Evolutionary conservation across 2,329 filamentous ascomycete species (phyloP).

Genomic region (Hymenoscyphus salicellus): DNA sequence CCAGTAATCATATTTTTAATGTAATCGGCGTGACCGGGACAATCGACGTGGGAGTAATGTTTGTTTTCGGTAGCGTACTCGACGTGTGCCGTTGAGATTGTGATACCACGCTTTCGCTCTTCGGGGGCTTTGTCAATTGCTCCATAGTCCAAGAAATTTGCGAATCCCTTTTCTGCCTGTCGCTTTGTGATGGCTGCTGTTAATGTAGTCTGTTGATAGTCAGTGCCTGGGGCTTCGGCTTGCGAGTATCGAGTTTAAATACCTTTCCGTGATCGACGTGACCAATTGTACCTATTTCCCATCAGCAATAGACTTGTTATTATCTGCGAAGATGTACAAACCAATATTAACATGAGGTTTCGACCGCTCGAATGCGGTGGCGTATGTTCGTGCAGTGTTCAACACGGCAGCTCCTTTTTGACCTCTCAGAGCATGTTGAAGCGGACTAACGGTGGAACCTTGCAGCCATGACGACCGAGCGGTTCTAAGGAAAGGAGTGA

Average conservation of each 20-base stretch:
- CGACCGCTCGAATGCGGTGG: constrained; percentile 70
- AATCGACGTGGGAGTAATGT: constrained; percentile 99
- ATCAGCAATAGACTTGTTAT: constrained; percentile 18
- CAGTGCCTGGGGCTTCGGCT: not conserved
- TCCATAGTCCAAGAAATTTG: constrained; percentile 94
- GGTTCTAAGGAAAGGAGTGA: constrained; percentile 78
- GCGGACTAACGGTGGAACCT: constrained; percentile 67
- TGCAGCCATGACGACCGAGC: constrained; percentile 71
- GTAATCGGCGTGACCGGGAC: constrained; percentile 99
- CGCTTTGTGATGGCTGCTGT: constrained; percentile 98
- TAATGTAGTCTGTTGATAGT: constrained; percentile 73
- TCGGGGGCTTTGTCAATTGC: constrained; percentile 98
- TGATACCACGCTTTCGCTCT: constrained; percentile 99
- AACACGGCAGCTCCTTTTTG: constrained; percentile 63
- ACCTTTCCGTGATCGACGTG: constrained; percentile 99
- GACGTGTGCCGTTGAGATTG: constrained; percentile 96
- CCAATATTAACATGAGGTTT: constrained; percentile 99
- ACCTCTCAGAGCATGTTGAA: constrained; percentile 66
- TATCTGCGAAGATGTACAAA: constrained; percentile 40
- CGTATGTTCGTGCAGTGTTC: constrained; percentile 64
- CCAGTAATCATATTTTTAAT: constrained; percentile 99
- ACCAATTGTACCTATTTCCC: constrained; percentile 76
- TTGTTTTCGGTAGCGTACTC: constrained; percentile 92
- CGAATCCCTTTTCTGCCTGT: constrained; percentile 90
- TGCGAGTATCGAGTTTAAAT: constrained; percentile 23